Evolutionary conservation across 2,329 filamentous ascomycete species (phyloP).

Genomic region (Penicillium sp.): DNA sequence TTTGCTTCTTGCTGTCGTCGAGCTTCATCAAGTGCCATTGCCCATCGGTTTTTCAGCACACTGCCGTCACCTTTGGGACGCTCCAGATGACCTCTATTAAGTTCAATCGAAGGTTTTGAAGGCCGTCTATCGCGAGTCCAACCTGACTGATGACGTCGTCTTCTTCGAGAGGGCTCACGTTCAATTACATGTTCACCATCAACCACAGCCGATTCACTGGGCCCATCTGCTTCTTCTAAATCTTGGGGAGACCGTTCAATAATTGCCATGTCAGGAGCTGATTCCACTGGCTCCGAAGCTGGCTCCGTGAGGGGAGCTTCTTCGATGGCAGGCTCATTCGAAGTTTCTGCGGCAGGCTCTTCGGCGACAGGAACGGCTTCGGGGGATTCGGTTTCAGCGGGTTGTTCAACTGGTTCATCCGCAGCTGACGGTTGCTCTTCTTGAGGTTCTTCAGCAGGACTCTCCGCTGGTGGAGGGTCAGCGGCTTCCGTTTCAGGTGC

Average conservation of each 20-base stretch:
- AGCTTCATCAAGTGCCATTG: constrained; percentile 32
- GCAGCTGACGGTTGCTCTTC: constrained; percentile 15
- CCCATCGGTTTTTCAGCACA: constrained; percentile 32
- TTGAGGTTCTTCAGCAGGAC: constrained; percentile 16
- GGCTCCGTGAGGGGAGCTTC: constrained; percentile 2
- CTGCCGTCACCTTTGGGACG: constrained; percentile 31
- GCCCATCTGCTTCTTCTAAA: not conserved
- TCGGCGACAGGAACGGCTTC: constrained; percentile 18
- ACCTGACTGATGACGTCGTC: constrained; percentile 26
- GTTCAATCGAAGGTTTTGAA: constrained; percentile 31
- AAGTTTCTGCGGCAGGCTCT: constrained; percentile 12
- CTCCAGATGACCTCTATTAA: constrained; percentile 19
- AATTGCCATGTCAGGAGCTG: constrained; percentile 3
- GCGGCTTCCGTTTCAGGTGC: not conserved
- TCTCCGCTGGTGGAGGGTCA: constrained; percentile 12
- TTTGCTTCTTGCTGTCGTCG: constrained; percentile 31
- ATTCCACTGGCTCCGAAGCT: constrained; percentile 11
- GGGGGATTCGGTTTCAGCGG: constrained; percentile 7
- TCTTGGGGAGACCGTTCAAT: constrained; percentile 13
- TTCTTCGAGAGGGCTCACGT: constrained; percentile 23
- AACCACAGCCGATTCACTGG: constrained; percentile 12
- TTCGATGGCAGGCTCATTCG: constrained; percentile 12
- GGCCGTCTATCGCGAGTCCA: constrained; percentile 30
- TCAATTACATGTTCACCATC: constrained; percentile 12
- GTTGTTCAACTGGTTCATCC: constrained; percentile 9